Evolutionary conservation across 257 asterid genomes (phyloP).

Genomic region (Lantana camara): DNA sequence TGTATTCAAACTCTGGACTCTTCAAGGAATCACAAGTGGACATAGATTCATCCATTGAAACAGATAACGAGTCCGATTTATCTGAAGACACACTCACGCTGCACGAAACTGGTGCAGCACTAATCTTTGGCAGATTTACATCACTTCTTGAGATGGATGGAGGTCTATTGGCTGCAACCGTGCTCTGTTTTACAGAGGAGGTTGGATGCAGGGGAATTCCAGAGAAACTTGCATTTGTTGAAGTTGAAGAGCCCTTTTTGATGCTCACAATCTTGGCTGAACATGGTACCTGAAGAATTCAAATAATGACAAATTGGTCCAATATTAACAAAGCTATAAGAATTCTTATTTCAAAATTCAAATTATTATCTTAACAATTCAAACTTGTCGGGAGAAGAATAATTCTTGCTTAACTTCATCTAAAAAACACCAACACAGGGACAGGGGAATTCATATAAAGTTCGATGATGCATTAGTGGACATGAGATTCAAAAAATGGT

Average conservation of each 20-base stretch:
- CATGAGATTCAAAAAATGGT: too few relatives aligned
- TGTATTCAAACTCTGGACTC: conserved; percentile 87
- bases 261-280: conserved; percentile 59
- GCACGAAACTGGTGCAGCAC: conserved; percentile 28
- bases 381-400: not conserved
- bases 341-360: too few relatives aligned
- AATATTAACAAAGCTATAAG: too few relatives aligned
- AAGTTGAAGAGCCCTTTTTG: conserved; percentile 60
- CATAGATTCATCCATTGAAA: conserved; percentile 91
- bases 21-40: conserved; percentile 80
- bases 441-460: not conserved
- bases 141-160: conserved; percentile 37
- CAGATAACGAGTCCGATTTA: conserved; percentile 55
- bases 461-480: not conserved
- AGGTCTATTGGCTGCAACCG: conserved; percentile 37
- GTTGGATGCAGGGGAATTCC: conserved; percentile 31
- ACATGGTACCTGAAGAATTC: conserved; percentile 61
- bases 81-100: conserved; percentile 48
- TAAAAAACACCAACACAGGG: too few relatives aligned
- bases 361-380: not conserved
- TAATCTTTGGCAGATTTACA: conserved; percentile 31
- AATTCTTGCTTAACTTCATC: not conserved
- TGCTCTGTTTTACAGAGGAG: conserved; percentile 49
- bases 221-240: conserved; percentile 43
- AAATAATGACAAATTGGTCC: conserved; percentile 14